Evolutionary conservation across 768 basidiomycete species (phyloP).

Genomic region (Kwoniella botswanensis): DNA sequence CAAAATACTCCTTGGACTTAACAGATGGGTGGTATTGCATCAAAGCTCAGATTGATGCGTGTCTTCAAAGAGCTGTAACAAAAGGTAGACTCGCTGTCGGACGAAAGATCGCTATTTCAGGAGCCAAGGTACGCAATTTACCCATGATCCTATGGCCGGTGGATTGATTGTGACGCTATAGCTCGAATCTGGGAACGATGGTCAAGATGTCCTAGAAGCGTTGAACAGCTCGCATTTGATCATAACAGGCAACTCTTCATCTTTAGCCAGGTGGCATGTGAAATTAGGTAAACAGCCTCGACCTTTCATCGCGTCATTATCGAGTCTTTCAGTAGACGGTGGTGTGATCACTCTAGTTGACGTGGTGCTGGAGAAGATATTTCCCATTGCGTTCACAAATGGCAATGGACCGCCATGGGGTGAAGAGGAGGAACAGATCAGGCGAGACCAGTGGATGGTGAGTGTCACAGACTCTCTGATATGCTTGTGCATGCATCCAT

Average conservation of each 20-base stretch:
- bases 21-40: conserved; percentile 97
- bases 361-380: conserved; percentile 72
- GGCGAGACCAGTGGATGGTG: conserved; percentile 75
- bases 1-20: conserved; percentile 74
- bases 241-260: conserved; percentile 82
- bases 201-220: conserved; percentile 80
- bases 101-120: conserved; percentile 78
- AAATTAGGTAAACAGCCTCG: conserved; percentile 75
- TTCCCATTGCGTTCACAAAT: conserved; percentile 68
- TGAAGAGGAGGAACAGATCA: conserved; percentile 70
- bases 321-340: conserved; percentile 79
- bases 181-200: conserved; percentile 77
- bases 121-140: conserved; percentile 69
- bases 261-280: conserved; percentile 83
- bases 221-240: conserved; percentile 70
- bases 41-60: conserved; percentile 73
- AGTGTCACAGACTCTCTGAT: conserved; percentile 18
- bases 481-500: too few species aligned
- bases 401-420: conserved; percentile 68
- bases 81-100: conserved; percentile 74
- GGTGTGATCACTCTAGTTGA: conserved; percentile 77
- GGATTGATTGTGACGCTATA: conserved; percentile 52
- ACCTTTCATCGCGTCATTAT: conserved; percentile 75
- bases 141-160: conserved; percentile 3
- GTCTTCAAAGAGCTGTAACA: conserved; percentile 72